phyloP scores from a whole-genome alignment of 306 rosid genomes.

The Prunus mira region DNA sequence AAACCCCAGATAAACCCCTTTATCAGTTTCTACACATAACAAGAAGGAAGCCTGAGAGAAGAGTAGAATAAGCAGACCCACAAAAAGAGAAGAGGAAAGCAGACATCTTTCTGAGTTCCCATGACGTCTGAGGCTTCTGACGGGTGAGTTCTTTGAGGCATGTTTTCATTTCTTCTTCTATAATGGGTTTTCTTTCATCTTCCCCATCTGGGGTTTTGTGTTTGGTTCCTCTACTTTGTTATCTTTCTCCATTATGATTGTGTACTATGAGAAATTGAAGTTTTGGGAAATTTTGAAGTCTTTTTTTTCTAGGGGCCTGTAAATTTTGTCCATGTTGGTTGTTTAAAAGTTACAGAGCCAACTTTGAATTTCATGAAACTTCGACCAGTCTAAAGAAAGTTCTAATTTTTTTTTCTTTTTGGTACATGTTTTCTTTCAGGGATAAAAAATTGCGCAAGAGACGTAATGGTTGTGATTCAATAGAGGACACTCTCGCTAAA shows the following conservation, averaged over 20 bases:
- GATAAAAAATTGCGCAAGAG: constrained; percentile 44
- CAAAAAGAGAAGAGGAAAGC: neutral
- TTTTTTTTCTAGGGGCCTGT: neutral
- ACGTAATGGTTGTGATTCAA: constrained; percentile 42
- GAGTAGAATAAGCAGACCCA: neutral
- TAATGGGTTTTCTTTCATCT: neutral
- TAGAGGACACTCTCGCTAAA: constrained; percentile 52
- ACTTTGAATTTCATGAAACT: neutral
- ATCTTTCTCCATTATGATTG: neutral
- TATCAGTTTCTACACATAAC: neutral
- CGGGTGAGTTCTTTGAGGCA: constrained; percentile 31
- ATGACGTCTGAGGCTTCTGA: constrained; percentile 32
- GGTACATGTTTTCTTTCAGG: constrained; percentile 31
- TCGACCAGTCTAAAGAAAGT: too few relatives aligned
- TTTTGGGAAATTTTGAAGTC: neutral
- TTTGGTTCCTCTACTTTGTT: too few relatives aligned
- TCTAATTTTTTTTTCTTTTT: too few relatives aligned
- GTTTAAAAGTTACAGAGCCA: neutral
- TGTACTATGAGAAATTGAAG: neutral
- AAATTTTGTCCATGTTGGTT: too few relatives aligned
- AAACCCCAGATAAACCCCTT: neutral
- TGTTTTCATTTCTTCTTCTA: neutral
- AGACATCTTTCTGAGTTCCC: neutral
- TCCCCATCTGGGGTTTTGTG: neutral
- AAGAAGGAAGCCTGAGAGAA: neutral